phyloP scores from a whole-genome alignment of 148 eudicot species.

The Fagopyrum esculentum region DNA sequence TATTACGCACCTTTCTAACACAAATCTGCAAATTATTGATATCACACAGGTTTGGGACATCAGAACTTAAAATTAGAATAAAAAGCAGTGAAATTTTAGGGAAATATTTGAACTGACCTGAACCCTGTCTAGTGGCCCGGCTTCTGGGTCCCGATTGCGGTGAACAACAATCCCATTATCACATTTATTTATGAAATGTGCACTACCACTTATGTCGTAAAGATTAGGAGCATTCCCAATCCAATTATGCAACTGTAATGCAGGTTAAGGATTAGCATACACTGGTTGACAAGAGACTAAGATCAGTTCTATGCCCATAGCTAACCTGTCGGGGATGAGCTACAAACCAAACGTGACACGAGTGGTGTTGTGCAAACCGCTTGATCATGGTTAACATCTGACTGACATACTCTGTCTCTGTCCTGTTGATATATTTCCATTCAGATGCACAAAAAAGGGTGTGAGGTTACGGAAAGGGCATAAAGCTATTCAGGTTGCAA shows the following conservation, averaged over 20 bases:
- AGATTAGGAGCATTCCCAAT: slow-evolving; percentile 69
- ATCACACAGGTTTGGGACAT: not conserved
- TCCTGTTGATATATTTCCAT: slow-evolving; percentile 41
- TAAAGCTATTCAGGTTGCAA: not conserved
- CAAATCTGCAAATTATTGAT: slow-evolving; percentile 45
- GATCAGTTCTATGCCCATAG: not conserved
- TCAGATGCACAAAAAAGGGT: not conserved
- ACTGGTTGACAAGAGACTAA: not conserved
- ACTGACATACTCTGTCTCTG: slow-evolving; percentile 97
- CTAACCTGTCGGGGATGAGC: slow-evolving; percentile 96
- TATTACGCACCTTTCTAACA: slow-evolving; percentile 87
- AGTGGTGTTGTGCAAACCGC: slow-evolving; percentile 92
- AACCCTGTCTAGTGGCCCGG: slow-evolving; percentile 72
- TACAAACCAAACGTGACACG: slow-evolving; percentile 99
- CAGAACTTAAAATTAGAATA: not conserved
- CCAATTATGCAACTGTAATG: slow-evolving; percentile 75
- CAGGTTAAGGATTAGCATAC: slow-evolving; percentile 12
- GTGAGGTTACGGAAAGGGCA: too few relatives aligned
- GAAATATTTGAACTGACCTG: slow-evolving; percentile 31
- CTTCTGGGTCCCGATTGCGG: slow-evolving; percentile 84
- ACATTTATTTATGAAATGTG: slow-evolving; percentile 96
- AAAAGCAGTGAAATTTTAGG: not conserved
- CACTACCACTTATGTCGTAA: slow-evolving; percentile 98
- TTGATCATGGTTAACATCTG: slow-evolving; percentile 89
- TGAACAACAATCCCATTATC: slow-evolving; percentile 95